Base-by-base conservation (phyloP, 2,329 filamentous ascomycete genomes). In the Aspergillus novofumigatus region DNA sequence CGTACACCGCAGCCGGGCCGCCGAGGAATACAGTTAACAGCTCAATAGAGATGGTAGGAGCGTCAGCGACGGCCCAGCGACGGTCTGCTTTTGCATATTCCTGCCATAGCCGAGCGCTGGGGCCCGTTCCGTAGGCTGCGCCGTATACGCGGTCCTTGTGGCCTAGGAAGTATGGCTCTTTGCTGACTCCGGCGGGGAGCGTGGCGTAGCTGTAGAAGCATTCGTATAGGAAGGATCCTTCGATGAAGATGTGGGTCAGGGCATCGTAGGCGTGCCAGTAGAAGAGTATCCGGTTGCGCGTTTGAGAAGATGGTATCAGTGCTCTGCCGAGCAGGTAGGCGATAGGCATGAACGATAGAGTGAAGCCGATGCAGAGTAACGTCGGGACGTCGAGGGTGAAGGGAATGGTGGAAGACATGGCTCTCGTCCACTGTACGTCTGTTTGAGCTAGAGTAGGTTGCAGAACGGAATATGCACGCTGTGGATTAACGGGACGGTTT, bases 211-310 rank as follows among this genome's bases (percentile, higher is more conserved):
- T 82, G 81, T 92, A 93, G 82, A 97, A 95, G 79, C 91, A 96
- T 77, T 96, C 91, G 81, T 92, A 97, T 25, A 97, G 85, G 75
- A 91, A 97, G 68, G 86, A 88, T 54, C 91, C 92, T 78, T 97
- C 93, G 72, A 97, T 89, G 72, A 91, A 80, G 75, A 95, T 86
- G 78, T 99, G 94, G 68, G 92, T 93, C 47, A 97, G 83, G 32
- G 91, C 91, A 74, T 97, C 92, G 77, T 96, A 95, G 41, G 90
- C 83, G 78, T 97, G 92, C 93, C 93, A 97, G 76, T 95, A 84
- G 81, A 96, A 96, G 62, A 97, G 86, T 70, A 90, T 78, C 60
- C 92, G 91, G 55, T 86, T 83, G 41, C 77, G 71, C 1, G 83
- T 75, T 10, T 85, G 79, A 1, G 78, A 68, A 20, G 76, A 69